Base-by-base conservation (phyloP, 129 eudicot species). In the Helianthus annuus region DNA sequence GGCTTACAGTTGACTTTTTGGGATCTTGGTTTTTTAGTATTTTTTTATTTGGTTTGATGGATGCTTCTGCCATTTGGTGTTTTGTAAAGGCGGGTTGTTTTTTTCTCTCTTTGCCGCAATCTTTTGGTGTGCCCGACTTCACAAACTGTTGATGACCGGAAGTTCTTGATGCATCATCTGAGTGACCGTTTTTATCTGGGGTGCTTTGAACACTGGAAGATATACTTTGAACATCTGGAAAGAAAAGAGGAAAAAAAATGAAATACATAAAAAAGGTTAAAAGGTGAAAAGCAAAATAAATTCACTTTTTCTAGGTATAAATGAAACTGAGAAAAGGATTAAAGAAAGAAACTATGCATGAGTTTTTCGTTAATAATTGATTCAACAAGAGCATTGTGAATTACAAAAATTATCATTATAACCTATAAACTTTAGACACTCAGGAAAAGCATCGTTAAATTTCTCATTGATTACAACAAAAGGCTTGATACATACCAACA, bases 131-230 rank as follows among this genome's bases (percentile, higher is more conserved):
- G 40, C 76, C 82, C 3, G 76, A 77, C 51, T 76, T 87, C 82
- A 83, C 72, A 66, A 83, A 68, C 58, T 71, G 77, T 54, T 77
- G 80, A 76, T 70, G 76, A 34, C 72, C 78, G 10, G 83, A 72
- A 17, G 83, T 69, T 83, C 85, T 82, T 62, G 87, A 86, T 67
- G 85, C 79, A 64, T 79, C 86, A 70, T 80, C 82, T 16, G 72
- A 80, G 46, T 71, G 76, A 38, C 75, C 80, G 52, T 78, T 78
- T 80, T 83, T 77, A 75, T 64, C 78, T 10, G 81, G 80, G 55
- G 85, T 82, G 83, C 82, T 82, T 78, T 77, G 83, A 83, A 78
- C 90, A 49, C 88, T 80, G 68, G 86, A 89, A 75, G 86, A 82
- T 62, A 71, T 70, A 76, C 81, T 80, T 73, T 70, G 80, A 70